Percentiles rank a stretch among this genome's conserved stretches.
phyloP scores from a whole-genome alignment of 2,329 filamentous ascomycete genomes.

The Alternaria viburni region DNA sequence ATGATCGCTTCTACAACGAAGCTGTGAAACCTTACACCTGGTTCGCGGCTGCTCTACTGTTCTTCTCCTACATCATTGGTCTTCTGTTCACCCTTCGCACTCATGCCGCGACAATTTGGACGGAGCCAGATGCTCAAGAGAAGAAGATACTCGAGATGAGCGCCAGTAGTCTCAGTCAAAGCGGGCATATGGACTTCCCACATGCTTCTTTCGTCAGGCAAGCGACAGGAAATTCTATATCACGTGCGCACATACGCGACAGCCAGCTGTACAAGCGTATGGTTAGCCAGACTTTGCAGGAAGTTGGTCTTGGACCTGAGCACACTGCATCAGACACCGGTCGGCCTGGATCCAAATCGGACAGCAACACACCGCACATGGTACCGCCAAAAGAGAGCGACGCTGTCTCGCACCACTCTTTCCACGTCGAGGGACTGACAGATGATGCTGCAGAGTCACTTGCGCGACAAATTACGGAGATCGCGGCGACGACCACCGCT shows the following conservation, averaged over 20 bases:
- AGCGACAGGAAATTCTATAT: constrained; percentile 36
- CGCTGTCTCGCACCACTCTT: constrained; percentile 52
- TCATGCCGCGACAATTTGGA: constrained; percentile 97
- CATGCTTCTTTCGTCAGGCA: constrained; percentile 39
- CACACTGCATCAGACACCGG: constrained; percentile 55
- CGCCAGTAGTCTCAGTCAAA: constrained; percentile 42
- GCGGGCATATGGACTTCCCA: constrained; percentile 38
- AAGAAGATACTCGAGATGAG: constrained; percentile 53
- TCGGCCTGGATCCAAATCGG: constrained; percentile 27
- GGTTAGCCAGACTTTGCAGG: constrained; percentile 84
- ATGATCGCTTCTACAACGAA: constrained; percentile 87
- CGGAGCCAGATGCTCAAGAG: constrained; percentile 64
- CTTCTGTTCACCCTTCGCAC: constrained; percentile 95
- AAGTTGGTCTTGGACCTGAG: constrained; percentile 71
- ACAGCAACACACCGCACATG: constrained; percentile 41
- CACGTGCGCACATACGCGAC: constrained; percentile 73
- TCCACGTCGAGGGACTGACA: constrained; percentile 70
- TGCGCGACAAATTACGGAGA: constrained; percentile 87
- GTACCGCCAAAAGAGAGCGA: constrained; percentile 46
- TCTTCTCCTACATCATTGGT: constrained; percentile 91
- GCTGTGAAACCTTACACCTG: constrained; percentile 95
- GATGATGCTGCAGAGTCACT: constrained; percentile 82
- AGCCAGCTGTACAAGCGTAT: constrained; percentile 93
- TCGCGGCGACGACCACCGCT: constrained; percentile 88
- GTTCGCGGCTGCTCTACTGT: constrained; percentile 82